Percentiles rank a stretch among this genome's conserved stretches.
phyloP scores from a whole-genome alignment of 169 alveolate species.

The Plasmodium reichenowi region DNA sequence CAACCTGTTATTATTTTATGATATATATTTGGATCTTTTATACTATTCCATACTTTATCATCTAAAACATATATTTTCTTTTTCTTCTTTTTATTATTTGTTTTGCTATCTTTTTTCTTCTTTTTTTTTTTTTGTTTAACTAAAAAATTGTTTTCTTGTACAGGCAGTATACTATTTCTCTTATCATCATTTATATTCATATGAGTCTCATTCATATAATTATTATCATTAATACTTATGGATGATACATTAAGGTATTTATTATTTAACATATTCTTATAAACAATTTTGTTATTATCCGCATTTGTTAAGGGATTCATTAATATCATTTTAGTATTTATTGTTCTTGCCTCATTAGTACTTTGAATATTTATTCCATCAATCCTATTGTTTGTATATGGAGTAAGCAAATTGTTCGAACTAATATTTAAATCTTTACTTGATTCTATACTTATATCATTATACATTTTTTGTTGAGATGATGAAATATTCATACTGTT shows the following conservation, averaged over 20 bases:
- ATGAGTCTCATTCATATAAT: background rate
- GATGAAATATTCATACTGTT: background rate
- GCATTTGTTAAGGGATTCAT: background rate
- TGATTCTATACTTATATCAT: background rate
- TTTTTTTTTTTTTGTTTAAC: background rate
- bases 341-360: background rate
- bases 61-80: constrained; percentile 67
- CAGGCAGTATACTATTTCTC: background rate
- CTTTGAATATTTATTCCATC: background rate
- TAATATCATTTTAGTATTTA: background rate
- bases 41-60: constrained; percentile 69
- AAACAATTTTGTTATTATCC: background rate
- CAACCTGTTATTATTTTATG: constrained; percentile 81
- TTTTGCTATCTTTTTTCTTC: background rate
- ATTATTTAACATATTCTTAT: background rate
- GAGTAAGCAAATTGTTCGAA: background rate
- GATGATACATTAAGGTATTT: too few relatives aligned
- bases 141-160: background rate
- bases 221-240: too few relatives aligned
- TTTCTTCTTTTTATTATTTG: constrained; percentile 26
- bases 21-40: constrained; percentile 77
- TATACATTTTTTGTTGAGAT: background rate
- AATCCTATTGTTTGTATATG: background rate
- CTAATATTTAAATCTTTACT: background rate
- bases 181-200: background rate